phyloP scores from a whole-genome alignment of 2,329 filamentous ascomycete species.

The Leptographium lundbergii region DNA sequence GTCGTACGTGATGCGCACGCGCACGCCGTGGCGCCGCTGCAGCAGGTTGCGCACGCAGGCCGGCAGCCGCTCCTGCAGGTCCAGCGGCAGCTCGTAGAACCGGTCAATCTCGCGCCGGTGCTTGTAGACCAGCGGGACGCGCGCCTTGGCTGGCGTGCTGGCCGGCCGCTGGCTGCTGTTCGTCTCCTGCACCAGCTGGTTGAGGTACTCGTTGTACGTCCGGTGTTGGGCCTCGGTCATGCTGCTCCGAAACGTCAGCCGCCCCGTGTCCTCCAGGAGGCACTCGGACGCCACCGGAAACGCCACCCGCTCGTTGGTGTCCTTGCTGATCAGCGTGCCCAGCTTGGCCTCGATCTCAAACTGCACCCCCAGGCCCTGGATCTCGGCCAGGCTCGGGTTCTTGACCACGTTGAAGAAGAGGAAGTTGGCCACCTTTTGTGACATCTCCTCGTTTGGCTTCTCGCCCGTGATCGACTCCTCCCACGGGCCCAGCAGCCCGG shows the following conservation, averaged over 20 bases:
- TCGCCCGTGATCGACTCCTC: conserved; percentile 56
- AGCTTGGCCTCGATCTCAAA: conserved; percentile 94
- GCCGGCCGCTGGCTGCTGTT: conserved; percentile 36
- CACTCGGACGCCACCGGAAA: conserved; percentile 59
- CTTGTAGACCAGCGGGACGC: conserved; percentile 62
- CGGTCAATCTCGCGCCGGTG: conserved; percentile 79
- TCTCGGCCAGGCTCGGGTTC: conserved; percentile 52
- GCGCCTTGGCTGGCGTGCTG: conserved; percentile 24
- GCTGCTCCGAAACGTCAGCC: conserved; percentile 65
- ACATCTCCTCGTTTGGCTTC: conserved; percentile 61
- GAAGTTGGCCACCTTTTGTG: conserved; percentile 69
- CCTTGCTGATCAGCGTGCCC: conserved; percentile 64
- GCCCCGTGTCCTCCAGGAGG: conserved; percentile 42
- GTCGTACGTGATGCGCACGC: conserved; percentile 65
- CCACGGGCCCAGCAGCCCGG: conserved; percentile 39
- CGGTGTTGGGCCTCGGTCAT: conserved; percentile 87
- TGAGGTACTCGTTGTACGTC: conserved; percentile 73
- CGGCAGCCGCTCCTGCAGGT: conserved; percentile 48
- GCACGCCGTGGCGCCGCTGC: conserved; percentile 41
- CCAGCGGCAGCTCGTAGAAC: conserved; percentile 62
- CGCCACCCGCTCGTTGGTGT: conserved; percentile 55
- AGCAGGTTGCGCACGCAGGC: conserved; percentile 50
- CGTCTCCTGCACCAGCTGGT: conserved; percentile 49
- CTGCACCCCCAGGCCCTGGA: conserved; percentile 51
- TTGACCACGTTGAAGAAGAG: conserved; percentile 59